Evolutionary conservation across 2,329 filamentous ascomycete species (phyloP).

Genomic region (Talaromyces marneffei): DNA sequence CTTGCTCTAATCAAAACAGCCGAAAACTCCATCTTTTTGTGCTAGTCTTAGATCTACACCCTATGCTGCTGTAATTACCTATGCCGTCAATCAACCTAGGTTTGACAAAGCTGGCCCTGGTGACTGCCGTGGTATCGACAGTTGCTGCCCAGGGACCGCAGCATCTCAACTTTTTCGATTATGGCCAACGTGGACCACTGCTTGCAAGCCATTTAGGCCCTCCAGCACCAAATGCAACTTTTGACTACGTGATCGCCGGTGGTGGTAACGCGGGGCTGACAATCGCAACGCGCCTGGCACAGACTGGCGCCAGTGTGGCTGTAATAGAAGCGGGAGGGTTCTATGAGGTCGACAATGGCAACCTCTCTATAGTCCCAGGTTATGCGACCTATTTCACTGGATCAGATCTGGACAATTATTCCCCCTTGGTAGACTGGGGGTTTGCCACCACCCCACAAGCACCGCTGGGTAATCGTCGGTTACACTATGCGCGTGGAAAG

Average conservation of each 20-base stretch:
- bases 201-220: conserved; percentile 15
- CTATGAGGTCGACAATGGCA: conserved; percentile 31
- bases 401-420: conserved; percentile 18
- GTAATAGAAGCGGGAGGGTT: conserved; percentile 18
- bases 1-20: not conserved
- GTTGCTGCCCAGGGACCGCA: not conserved
- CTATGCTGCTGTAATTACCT: not conserved
- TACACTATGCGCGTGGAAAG: conserved; percentile 26
- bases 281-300: conserved; percentile 19
- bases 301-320: conserved; percentile 14
- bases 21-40: not conserved
- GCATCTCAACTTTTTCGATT: not conserved
- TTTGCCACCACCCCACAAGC: conserved; percentile 22
- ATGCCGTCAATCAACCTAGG: not conserved
- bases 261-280: not conserved
- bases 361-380: conserved; percentile 23
- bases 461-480: not conserved
- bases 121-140: not conserved
- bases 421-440: conserved; percentile 23
- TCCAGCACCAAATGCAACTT: conserved; percentile 14
- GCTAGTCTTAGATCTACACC: not conserved
- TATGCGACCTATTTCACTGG: conserved; percentile 21
- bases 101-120: not conserved
- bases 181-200: not conserved
- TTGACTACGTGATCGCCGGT: conserved; percentile 11